A percentile compares a stretch with the other conserved stretches of the same genome.
Evolutionary conservation across 306 rosid species (phyloP).

Genomic region (Gleditsia sinensis): DNA sequence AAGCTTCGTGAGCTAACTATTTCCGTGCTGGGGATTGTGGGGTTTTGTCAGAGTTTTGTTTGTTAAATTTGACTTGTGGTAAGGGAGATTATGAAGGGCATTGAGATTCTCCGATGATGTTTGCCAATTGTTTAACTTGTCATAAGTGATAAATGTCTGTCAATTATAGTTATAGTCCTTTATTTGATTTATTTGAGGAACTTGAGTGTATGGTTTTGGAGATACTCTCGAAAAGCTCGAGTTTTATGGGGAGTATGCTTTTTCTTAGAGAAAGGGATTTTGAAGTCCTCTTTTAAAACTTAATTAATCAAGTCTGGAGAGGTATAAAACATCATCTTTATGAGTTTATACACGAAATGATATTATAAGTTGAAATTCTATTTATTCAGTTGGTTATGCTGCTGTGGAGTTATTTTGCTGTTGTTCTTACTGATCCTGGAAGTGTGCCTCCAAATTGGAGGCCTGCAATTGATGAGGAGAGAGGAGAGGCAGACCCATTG

Average conservation of each 20-base stretch:
- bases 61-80: constrained; percentile 13
- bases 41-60: constrained; percentile 1
- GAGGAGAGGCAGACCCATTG: constrained; percentile 86
- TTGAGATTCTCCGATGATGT: background rate
- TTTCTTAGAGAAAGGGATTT: background rate
- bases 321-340: constrained; percentile 12
- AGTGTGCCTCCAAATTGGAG: constrained; percentile 92
- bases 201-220: background rate
- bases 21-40: background rate
- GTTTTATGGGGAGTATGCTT: constrained; percentile 3
- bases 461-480: constrained; percentile 86
- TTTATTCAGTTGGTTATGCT: constrained; percentile 87
- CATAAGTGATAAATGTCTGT: background rate
- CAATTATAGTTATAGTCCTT: background rate
- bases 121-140: background rate
- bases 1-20: constrained; percentile 36
- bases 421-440: constrained; percentile 95
- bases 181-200: background rate
- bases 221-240: constrained; percentile 3
- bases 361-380: constrained; percentile 27
- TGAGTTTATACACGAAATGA: constrained; percentile 17
- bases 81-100: background rate
- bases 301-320: background rate
- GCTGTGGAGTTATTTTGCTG: constrained; percentile 96
- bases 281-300: background rate